Percentiles rank a stretch among this genome's conserved stretches.
Conservation (phyloP, 2,329 filamentous ascomycete species). For the Talaromyces sp. region DNA sequence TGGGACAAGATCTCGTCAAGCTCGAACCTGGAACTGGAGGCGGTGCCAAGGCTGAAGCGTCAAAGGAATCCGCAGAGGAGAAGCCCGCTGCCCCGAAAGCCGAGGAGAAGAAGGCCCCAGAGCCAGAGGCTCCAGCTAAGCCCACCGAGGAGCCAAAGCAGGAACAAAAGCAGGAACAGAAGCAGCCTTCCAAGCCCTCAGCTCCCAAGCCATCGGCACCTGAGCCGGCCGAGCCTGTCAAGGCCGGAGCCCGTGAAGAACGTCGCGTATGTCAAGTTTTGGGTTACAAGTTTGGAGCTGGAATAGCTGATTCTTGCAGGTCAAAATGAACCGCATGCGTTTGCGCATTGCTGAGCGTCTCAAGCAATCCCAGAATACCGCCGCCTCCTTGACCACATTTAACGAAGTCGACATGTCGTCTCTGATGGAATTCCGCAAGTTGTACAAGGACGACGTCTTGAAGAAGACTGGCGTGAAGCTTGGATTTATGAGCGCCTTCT, state of each 20-base stretch:
- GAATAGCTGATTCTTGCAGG: slow-evolving; percentile 45
- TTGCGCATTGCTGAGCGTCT: slow-evolving; percentile 93
- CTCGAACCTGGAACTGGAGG: slow-evolving; percentile 71
- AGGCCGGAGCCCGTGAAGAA: slow-evolving; percentile 74
- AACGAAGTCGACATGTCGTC: slow-evolving; percentile 99
- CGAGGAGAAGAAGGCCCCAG: slow-evolving; percentile 13
- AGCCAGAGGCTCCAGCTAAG: slow-evolving; percentile 27
- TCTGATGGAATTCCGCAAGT: slow-evolving; percentile 92
- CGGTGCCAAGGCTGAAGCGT: slow-evolving; percentile 48
- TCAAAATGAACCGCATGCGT: slow-evolving; percentile 99
- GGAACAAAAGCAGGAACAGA: slow-evolving; percentile 17
- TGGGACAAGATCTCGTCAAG: slow-evolving; percentile 85
- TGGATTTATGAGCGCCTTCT: slow-evolving; percentile 99
- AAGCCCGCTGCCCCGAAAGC: slow-evolving; percentile 34
- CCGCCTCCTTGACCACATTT: slow-evolving; percentile 94
- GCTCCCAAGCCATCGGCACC: slow-evolving; percentile 26
- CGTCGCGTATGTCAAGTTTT: slow-evolving; percentile 59
- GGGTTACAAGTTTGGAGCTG: background rate
- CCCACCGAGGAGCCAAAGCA: slow-evolving; percentile 20
- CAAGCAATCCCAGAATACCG: slow-evolving; percentile 98
- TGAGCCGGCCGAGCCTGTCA: slow-evolving; percentile 19
- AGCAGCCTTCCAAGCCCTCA: slow-evolving; percentile 9
- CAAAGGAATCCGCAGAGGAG: slow-evolving; percentile 52
- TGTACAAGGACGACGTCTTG: slow-evolving; percentile 93
- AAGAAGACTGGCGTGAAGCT: slow-evolving; percentile 97